Percentiles rank a stretch among this genome's conserved stretches.
These are phyloP conservation scores for Drechslerella stenobrocha DNA, from an alignment of 2,329 filamentous ascomycete genomes.

Conservation along the genomic window DNA sequence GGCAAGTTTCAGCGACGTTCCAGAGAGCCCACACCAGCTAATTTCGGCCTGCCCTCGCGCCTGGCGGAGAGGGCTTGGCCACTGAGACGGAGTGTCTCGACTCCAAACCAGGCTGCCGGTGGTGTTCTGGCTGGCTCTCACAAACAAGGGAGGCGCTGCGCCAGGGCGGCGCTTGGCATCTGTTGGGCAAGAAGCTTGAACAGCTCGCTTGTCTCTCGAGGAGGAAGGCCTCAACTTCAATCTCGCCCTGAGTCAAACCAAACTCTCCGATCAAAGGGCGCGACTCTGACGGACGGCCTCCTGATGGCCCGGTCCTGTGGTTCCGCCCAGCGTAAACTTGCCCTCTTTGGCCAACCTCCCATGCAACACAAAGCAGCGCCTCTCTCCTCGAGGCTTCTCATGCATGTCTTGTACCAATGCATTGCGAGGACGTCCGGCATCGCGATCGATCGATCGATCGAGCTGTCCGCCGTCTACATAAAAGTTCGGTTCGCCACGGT, in stretches of 20 bases:
- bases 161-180: not conserved
- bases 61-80: not conserved
- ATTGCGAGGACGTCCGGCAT: too few species aligned
- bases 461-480: conserved; percentile 17
- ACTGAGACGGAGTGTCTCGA: not conserved
- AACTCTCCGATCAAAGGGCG: conserved; percentile 44
- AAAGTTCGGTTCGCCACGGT: conserved; percentile 15
- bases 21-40: conserved; percentile 43
- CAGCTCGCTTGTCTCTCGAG: not conserved
- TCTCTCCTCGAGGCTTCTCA: conserved; percentile 22
- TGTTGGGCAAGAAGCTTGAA: not conserved
- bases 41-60: too few species aligned
- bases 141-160: conserved; percentile 6
- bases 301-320: conserved; percentile 24
- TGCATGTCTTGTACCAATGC: too few species aligned
- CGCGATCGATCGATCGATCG: conserved; percentile 27
- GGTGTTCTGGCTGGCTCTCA: not conserved
- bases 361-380: conserved; percentile 17
- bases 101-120: not conserved
- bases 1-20: conserved; percentile 23
- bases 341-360: conserved; percentile 8
- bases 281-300: too few species aligned
- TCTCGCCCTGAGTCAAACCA: conserved; percentile 14
- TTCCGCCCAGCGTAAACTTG: conserved; percentile 15
- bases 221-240: not conserved